Base-by-base conservation (phyloP, 2,329 filamentous ascomycete genomes). In the Orbilia brochopaga region DNA sequence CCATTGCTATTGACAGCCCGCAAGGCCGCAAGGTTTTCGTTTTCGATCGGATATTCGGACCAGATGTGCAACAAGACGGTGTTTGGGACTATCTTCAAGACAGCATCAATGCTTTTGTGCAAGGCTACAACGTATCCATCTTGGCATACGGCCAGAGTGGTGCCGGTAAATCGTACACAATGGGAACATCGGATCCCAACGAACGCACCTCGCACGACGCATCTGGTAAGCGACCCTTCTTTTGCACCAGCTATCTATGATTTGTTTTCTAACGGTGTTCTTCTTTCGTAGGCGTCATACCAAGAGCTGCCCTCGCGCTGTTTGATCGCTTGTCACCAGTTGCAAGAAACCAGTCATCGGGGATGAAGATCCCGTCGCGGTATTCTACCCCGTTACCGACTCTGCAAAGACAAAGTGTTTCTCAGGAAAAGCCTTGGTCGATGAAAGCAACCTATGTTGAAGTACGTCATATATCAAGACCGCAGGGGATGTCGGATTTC, bases 91-190 rank as follows among this genome's bases (percentile, higher is more conserved):
- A 99, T 77, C 83, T 99, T 54, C 87, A 87, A 73, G 94, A 99
- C 76, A 95, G 92, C 76, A 90, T 97, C 75, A 87, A 84, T 76
- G 90, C 92, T 1, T 99, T 99, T 76, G 83, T 94, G 0, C 91
- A 97, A 78, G 94, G 94, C 61, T 99, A 97, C 85, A 99, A 99
- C 86, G 94, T 99, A 67, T 99, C 94, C 2, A 87, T 99, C 55
- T 83, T 99, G 76, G 94, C 94, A 53, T 99, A 99, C 78, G 94
- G 94, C 75, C 94, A 99, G 82, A 99, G 94, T 27, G 94, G 94
- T 64, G 92, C 94, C 10, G 94, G 94, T 76, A 99, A 99, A 81
- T 97, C 93, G 1, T 97, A 96, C 79, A 99, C 94, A 0, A 99
- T 99, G 94, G 94, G 94, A 65, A 99, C 94, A 0, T 92, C 93